Evolutionary conservation across 2,329 filamentous ascomycete species (phyloP).

Genomic region (Alternaria infectoria): DNA sequence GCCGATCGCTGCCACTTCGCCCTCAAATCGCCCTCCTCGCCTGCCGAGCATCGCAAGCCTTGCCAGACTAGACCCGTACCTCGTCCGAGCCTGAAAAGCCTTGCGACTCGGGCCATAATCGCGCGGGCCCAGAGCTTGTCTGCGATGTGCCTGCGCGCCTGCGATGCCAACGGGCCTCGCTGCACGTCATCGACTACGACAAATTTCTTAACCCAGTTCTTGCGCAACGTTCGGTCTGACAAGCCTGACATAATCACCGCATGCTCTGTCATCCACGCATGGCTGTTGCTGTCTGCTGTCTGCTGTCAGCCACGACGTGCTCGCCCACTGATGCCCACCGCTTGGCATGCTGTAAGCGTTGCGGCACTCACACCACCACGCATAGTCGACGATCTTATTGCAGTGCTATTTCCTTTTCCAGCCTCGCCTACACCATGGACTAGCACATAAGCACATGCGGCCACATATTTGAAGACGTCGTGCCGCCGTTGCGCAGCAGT

Average conservation of each 20-base stretch:
- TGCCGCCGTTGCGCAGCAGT: not conserved
- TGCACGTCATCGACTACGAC: slow-evolving; percentile 11
- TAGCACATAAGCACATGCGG: not conserved
- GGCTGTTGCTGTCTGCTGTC: not conserved
- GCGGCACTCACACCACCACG: not conserved
- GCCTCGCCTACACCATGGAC: not conserved
- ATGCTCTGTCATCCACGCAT: not conserved
- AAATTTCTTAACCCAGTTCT: not conserved
- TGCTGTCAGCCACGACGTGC: not conserved
- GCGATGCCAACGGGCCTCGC: slow-evolving; percentile 3
- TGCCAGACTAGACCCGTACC: slow-evolving; percentile 9
- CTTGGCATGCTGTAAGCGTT: not conserved
- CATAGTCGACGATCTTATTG: slow-evolving; percentile 2
- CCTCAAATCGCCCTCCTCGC: not conserved
- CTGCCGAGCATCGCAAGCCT: slow-evolving; percentile 10
- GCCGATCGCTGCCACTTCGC: slow-evolving; percentile 12
- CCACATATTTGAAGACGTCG: not conserved
- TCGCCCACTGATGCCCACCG: not conserved
- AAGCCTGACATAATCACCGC: slow-evolving; percentile 4
- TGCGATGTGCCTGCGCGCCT: slow-evolving; percentile 7
- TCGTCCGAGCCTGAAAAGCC: slow-evolving; percentile 13
- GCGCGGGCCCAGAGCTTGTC: not conserved
- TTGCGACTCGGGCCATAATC: slow-evolving; percentile 1
- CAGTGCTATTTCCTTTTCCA: not conserved
- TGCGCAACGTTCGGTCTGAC: not conserved